Conservation (phyloP, 2,329 filamentous ascomycete species). For the Claviceps pazoutovae region DNA sequence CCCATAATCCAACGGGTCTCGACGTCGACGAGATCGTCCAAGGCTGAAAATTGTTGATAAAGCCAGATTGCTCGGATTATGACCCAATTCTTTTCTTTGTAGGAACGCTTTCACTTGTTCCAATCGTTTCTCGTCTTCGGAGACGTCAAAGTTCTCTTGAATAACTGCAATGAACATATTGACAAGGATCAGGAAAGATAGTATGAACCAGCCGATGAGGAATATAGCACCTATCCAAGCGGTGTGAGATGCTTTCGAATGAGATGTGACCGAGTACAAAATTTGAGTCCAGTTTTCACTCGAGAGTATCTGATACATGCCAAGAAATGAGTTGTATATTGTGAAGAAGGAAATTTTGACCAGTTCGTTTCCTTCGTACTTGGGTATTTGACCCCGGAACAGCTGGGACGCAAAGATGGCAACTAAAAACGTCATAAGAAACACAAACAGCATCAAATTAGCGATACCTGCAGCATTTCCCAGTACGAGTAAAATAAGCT, state of each 20-base stretch:
- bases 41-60: constrained; percentile 57
- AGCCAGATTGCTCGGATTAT: constrained; percentile 58
- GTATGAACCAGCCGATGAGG: constrained; percentile 87
- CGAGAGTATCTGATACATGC: constrained; percentile 94
- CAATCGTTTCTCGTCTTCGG: constrained; percentile 91
- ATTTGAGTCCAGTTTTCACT: constrained; percentile 93
- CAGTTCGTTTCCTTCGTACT: constrained; percentile 42
- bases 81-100: constrained; percentile 74
- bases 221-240: constrained; percentile 89
- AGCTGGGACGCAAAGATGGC: constrained; percentile 89
- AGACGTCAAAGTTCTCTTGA: constrained; percentile 97
- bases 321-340: constrained; percentile 90
- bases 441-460: constrained; percentile 92
- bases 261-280: constrained; percentile 66
- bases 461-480: constrained; percentile 84
- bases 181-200: constrained; percentile 87
- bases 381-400: constrained; percentile 73
- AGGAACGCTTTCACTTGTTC: constrained; percentile 94
- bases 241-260: constrained; percentile 51
- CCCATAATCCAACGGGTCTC: constrained; percentile 83
- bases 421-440: constrained; percentile 84
- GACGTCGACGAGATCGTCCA: constrained; percentile 42
- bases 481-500: constrained; percentile 75
- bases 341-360: constrained; percentile 69
- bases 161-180: constrained; percentile 99